Base-by-base conservation (phyloP, 306 rosid genomes). In the Gillenia trifoliata region DNA sequence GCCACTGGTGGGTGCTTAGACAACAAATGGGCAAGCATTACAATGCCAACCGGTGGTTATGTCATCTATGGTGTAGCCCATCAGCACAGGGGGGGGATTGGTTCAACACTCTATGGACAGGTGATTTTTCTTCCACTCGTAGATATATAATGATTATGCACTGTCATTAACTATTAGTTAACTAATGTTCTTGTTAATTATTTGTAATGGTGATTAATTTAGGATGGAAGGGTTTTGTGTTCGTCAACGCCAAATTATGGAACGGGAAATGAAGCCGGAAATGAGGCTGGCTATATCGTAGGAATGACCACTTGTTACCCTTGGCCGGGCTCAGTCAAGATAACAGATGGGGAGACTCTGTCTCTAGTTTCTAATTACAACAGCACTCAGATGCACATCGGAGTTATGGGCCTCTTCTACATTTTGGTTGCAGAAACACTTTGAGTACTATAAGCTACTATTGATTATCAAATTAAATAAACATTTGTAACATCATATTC, bases 301-400 rank as follows among this genome's bases (percentile, higher is more conserved):
- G 98, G 94, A 80, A 92, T 92, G 98, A 66, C 88, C 1, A 86
- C 92, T 47, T 92, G 98, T 73, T 90, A 86, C 75, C 98, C 98
- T 59, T 26, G 22, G 56, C 85, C 83, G 16, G 94, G 98, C 56
- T 83, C 91, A 43, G 61, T 92, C 11, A 82, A 89, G 81, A 88
- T 92, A 64, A 41, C 26, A 0, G 82, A 81, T 66, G 90, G 87
- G 13, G 98, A 92, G 83, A 79, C 72, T 1, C 69, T 90, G 61
- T 76, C 75, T 73, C 68, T 87, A 3, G 90, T 70, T 66, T 88
- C 96, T 1, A 79, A 66, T 11, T 93, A 93, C 68, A 78, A 68
- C 67, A 77, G 81, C 82, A 52, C 45, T 23, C 69, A 13, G 16
- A 43, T 38, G 4, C 96, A 89, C 79, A 85, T 81, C 0, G 98